phyloP scores from a whole-genome alignment of 1,284 basidiomycete genomes.

The Filobasidium uniguttulatum region DNA sequence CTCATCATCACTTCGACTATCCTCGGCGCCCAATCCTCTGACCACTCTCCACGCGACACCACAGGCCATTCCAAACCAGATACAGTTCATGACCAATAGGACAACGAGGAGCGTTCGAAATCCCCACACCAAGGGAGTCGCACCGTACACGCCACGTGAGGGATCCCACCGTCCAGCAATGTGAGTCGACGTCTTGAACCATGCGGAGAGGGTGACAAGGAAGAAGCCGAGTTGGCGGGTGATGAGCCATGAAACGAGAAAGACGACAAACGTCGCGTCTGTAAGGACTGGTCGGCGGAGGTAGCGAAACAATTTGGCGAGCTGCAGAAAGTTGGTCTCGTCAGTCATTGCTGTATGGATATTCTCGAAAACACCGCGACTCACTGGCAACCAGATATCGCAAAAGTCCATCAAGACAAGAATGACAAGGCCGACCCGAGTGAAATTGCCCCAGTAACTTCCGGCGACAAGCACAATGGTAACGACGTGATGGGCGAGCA shows the following conservation, averaged over 20 bases:
- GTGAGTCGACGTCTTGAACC: slow-evolving; percentile 42
- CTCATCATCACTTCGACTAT: slow-evolving; percentile 74
- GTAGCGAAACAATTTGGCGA: slow-evolving; percentile 90
- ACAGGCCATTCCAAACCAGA: slow-evolving; percentile 79
- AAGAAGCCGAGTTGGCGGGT: slow-evolving; percentile 71
- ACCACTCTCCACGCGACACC: slow-evolving; percentile 68
- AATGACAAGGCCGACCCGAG: slow-evolving; percentile 72
- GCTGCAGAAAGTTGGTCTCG: slow-evolving; percentile 36
- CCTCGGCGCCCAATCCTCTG: slow-evolving; percentile 63
- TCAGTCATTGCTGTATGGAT: too few species aligned
- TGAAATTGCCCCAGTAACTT: slow-evolving; percentile 73
- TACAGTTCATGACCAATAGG: slow-evolving; percentile 52
- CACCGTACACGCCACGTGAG: slow-evolving; percentile 47
- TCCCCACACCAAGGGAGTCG: slow-evolving; percentile 36
- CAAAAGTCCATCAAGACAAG: slow-evolving; percentile 86
- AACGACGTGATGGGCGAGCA: slow-evolving; percentile 90
- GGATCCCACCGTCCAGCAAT: slow-evolving; percentile 50
- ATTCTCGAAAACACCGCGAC: slow-evolving; percentile 37
- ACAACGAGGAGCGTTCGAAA: slow-evolving; percentile 49
- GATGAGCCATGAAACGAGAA: slow-evolving; percentile 75
- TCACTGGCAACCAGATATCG: slow-evolving; percentile 79
- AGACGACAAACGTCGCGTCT: slow-evolving; percentile 64
- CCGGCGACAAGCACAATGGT: slow-evolving; percentile 62
- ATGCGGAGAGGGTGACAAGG: slow-evolving; percentile 51
- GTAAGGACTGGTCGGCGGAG: slow-evolving; percentile 52